Base-by-base conservation (phyloP, 257 asterid genomes). In the Mitragyna speciosa region DNA sequence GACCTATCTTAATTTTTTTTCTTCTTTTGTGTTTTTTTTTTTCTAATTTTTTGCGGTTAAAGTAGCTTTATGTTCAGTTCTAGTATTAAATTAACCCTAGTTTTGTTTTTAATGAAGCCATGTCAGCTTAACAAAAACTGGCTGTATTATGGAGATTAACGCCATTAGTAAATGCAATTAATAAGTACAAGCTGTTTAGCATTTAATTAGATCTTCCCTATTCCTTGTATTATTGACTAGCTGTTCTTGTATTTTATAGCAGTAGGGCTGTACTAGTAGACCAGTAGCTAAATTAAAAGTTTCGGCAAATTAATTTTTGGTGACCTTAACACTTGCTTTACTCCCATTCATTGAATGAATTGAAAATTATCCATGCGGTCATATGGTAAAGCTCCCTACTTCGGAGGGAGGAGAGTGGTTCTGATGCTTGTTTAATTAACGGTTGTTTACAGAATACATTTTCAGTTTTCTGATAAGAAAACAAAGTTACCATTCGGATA, bases 121-220 rank as follows among this genome's bases (percentile, higher is more conserved):
- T 63, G 81, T 76, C 81, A 66, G 76, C n/a, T 24, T 73, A 14
- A 36, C 84, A 67, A 67, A 39, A 74, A 70, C 54, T 70, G 48
- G 47, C 73, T 69, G 68, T 31, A 0, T 52, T 59, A 51, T 58
- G 80, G 80, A 81, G 80, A 81, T 75, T 68, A 74, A 71, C 72
- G 83, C 79, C 73, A 30, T 6, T 64, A n/a, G 80, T 67, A 41
- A 36, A 68, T 76, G 80, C 80, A 76, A 69, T 81, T 59, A 81
- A 54, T 56, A 51, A 51, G 63, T 52, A n/a, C 71, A 15, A 65
- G 67, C 31, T 33, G 66, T 73, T 59, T 58, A 28, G 33, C 39
- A 36, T 36, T 36, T 36, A 36, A 36, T 36, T 36, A 36, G 3
- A 36, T 36, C 39, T 36, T 36, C 39, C 39, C 39, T 36, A 2